phyloP scores from a whole-genome alignment of 2,329 filamentous ascomycete genomes.

The Exserohilum rostratum region DNA sequence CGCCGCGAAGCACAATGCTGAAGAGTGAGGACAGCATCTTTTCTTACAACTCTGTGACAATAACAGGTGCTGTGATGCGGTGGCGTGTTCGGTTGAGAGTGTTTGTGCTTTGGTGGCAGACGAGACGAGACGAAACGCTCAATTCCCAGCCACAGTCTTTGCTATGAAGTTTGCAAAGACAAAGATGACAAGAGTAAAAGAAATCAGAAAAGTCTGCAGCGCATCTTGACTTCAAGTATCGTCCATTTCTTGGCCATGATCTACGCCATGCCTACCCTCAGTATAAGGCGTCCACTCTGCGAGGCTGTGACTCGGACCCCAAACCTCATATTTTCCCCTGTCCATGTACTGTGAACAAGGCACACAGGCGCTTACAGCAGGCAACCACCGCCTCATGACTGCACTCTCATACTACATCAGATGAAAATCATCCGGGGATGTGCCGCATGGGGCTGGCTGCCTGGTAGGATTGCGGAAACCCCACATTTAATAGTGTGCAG shows the following conservation, averaged over 20 bases:
- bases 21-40: background rate
- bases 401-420: background rate
- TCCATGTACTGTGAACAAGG: background rate
- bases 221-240: background rate
- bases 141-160: background rate
- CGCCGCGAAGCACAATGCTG: conserved; percentile 5
- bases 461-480: background rate
- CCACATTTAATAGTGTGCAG: background rate
- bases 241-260: background rate
- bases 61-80: background rate
- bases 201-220: background rate
- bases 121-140: background rate
- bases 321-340: background rate
- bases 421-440: background rate
- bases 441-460: background rate
- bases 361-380: background rate
- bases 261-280: too few relatives aligned
- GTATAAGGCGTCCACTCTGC: background rate
- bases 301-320: background rate
- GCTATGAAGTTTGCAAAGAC: background rate
- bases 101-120: background rate
- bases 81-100: background rate
- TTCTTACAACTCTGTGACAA: background rate
- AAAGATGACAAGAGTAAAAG: background rate
- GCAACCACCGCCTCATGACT: background rate